Evolutionary conservation across 148 eudicot genomes (phyloP), one percentile per base, ranked within the genome.

Genomic region (Spergularia marina): DNA sequence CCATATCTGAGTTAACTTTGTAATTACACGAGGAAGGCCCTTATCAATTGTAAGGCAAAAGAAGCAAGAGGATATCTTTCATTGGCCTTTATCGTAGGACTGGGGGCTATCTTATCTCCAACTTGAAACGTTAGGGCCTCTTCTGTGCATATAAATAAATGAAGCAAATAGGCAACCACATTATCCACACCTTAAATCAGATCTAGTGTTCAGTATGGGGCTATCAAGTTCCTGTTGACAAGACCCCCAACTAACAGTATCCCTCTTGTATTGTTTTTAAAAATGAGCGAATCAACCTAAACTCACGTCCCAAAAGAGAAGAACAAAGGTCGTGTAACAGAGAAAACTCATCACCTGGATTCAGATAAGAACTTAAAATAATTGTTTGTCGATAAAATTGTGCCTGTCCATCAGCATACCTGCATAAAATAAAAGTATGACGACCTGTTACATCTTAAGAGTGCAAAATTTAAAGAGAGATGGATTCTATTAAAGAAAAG

Each of bases 381-480:
- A 95, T 92, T 71, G 97, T 85, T 76, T 95, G 99, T 60, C 99
- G 92, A 76, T 95, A 95, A 81, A 88, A 95, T 21, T 79, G 86
- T 49, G 98, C 92, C 63, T 85, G 96, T 69, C 81, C 92, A 82
- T 92, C 93, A 52, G 86, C 80, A 81, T 91, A 92, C 99, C 99
- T 95, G 65, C 20, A 62, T 68, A 81, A 40, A 10, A 56, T 20
- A 72, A 41, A 14, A 9, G 52, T 76, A 58, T 12, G 77, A 12
- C 51, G 9, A 64, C 36, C 67, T 62, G 69, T 65, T 62, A 59
- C 39, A 75, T 70, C 57, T 68, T 68, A 61, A 14, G 15, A 60
- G 63, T 49, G 60, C 15, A 68, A 53, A 16, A 60, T 68, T 53
- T 5, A 12, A 39, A 68, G 53, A 54, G 58, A n/a, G 23, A 21